These are phyloP conservation scores for Eimeria praecox DNA, from an alignment of 169 alveolate species.

Conservation along the genomic window DNA sequence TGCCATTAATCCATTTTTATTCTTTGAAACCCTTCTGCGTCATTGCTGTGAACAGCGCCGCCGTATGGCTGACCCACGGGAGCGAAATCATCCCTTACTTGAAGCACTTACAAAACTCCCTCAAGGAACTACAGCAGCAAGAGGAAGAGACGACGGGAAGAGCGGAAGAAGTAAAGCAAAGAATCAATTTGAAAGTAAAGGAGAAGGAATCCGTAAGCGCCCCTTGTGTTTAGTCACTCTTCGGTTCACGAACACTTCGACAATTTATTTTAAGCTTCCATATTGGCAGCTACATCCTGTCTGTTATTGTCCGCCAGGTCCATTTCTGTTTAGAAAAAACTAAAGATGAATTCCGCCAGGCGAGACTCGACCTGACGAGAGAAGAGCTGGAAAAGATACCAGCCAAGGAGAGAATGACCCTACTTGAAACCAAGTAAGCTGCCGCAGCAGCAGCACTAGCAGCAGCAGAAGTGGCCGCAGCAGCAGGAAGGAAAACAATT, in stretches of 20 bases:
- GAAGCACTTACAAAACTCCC: slow-evolving; percentile 41
- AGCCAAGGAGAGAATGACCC: slow-evolving; percentile 13
- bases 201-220: neutral
- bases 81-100: slow-evolving; percentile 35
- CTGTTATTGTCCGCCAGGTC: neutral
- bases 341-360: slow-evolving; percentile 44
- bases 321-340: slow-evolving; percentile 38
- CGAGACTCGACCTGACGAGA: slow-evolving; percentile 49
- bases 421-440: slow-evolving; percentile 47
- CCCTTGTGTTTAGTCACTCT: neutral
- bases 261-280: no score
- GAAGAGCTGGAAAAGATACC: slow-evolving; percentile 60
- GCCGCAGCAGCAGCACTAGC: slow-evolving; percentile 19
- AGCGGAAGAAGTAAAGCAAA: slow-evolving; percentile 8
- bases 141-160: neutral
- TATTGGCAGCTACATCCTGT: no score
- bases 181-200: neutral
- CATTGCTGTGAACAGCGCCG: slow-evolving; percentile 9
- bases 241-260: neutral
- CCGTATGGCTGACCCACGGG: slow-evolving; percentile 66
- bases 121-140: slow-evolving; percentile 46
- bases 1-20: neutral
- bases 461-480: neutral
- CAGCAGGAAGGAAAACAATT: neutral
- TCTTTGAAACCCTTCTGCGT: neutral